A percentile compares a stretch with the other conserved stretches of the same genome.
Evolutionary conservation across 306 rosid species (phyloP).

Genomic region (Canavalia ensiformis): DNA sequence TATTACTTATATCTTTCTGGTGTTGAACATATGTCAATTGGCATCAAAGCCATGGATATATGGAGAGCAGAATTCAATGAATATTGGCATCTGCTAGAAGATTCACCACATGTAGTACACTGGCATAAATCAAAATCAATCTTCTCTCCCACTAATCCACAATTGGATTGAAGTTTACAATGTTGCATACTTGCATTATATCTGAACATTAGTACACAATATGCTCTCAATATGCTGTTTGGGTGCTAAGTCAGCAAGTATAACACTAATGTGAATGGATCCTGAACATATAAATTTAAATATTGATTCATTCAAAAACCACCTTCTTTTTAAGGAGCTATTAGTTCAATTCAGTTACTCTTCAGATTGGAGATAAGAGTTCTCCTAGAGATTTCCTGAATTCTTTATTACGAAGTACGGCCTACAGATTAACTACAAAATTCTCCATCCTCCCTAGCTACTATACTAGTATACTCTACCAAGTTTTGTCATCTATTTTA

Average conservation of each 20-base stretch:
- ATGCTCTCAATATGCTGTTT: neutral
- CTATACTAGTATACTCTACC: neutral
- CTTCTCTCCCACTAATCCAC: neutral
- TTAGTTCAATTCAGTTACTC: slow-evolving; percentile 8
- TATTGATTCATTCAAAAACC: neutral
- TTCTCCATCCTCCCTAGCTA: slow-evolving; percentile 15
- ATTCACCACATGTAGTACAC: neutral
- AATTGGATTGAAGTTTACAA: neutral
- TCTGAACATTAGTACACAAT: neutral
- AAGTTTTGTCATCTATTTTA: neutral
- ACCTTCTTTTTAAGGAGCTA: slow-evolving; percentile 13
- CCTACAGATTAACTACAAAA: neutral
- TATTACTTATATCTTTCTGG: slow-evolving; percentile 6
- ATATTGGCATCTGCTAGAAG: slow-evolving; percentile 5
- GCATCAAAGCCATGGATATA: neutral
- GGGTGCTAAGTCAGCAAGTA: neutral
- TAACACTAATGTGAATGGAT: neutral
- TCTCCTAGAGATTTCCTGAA: neutral
- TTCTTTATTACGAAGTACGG: neutral
- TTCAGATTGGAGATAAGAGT: slow-evolving; percentile 8
- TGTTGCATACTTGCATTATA: neutral
- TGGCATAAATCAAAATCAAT: neutral
- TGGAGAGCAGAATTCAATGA: neutral
- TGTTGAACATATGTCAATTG: neutral
- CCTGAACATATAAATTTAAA: slow-evolving; percentile 10